Conservation (phyloP, 192 early-diverging fungal genomes). For the Funneliformis geosporum region DNA sequence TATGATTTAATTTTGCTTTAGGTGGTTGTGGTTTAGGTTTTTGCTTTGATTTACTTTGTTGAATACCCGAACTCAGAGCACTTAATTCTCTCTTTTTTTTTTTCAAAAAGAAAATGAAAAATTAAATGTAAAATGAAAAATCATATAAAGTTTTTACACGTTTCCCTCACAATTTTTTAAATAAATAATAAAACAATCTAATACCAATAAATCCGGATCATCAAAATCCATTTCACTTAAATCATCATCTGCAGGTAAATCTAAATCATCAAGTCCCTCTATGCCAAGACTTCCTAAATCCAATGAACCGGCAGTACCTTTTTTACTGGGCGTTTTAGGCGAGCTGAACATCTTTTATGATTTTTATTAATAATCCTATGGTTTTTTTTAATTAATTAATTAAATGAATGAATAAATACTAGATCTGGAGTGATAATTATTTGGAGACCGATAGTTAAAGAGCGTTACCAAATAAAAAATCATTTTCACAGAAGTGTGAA, state of each 20-base stretch:
- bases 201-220: conserved; percentile 59
- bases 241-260: conserved; percentile 21
- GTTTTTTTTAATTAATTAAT: no score
- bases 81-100: conserved; percentile 49
- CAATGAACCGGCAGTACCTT: not conserved
- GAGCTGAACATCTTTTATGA: not conserved
- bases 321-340: not conserved
- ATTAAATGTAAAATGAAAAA: not conserved
- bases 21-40: conserved; percentile 25
- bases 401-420: no score
- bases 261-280: conserved; percentile 5
- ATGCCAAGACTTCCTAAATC: not conserved
- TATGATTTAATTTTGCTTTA: conserved; percentile 7
- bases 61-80: conserved; percentile 39
- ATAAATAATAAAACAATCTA: not conserved
- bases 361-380: no score
- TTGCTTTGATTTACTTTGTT: conserved; percentile 32
- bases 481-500: no score
- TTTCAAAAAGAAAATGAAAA: not conserved
- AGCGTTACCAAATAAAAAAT: no score
- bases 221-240: conserved; percentile 47
- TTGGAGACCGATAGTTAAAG: no score
- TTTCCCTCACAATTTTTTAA: no score
- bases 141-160: no score
- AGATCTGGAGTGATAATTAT: no score